Percentiles rank a stretch among this genome's conserved stretches.
Evolutionary conservation across 306 rosid genomes (phyloP).

Genomic region (Pyrus pyrifolia): DNA sequence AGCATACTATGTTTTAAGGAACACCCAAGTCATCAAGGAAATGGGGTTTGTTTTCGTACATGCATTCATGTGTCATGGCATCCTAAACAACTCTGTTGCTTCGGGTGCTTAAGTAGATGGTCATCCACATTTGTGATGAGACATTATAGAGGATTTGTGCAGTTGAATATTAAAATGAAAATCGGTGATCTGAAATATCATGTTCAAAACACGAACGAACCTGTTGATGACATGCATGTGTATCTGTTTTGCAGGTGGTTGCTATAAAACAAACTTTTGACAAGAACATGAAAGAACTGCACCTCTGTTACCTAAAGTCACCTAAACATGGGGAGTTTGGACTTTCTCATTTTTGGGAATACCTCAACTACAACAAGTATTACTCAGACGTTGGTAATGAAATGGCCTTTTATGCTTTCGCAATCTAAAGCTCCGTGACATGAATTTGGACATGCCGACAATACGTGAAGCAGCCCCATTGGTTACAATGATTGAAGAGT

Average conservation of each 20-base stretch:
- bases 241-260: conserved; percentile 53
- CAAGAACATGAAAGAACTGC: conserved; percentile 64
- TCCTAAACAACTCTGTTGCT: not conserved
- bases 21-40: not conserved
- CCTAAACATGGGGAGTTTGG: conserved; percentile 64
- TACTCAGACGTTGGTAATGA: conserved; percentile 45
- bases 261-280: conserved; percentile 62
- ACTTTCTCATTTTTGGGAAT: conserved; percentile 73
- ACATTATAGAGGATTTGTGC: not conserved
- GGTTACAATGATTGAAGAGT: not conserved
- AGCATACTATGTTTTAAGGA: not conserved
- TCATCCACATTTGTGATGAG: not conserved
- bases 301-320: conserved; percentile 47
- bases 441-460: not conserved
- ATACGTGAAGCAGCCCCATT: not conserved
- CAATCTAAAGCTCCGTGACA: conserved; percentile 5
- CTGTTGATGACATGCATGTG: not conserved
- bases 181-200: not conserved
- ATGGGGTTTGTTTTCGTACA: not conserved
- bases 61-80: not conserved
- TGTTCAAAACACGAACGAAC: not conserved
- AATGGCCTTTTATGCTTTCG: conserved; percentile 27
- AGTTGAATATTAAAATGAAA: not conserved
- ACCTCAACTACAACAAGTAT: conserved; percentile 61
- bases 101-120: not conserved